Evolutionary conservation across 179 eudicot species (phyloP).

Genomic region (Beta corolliflora): DNA sequence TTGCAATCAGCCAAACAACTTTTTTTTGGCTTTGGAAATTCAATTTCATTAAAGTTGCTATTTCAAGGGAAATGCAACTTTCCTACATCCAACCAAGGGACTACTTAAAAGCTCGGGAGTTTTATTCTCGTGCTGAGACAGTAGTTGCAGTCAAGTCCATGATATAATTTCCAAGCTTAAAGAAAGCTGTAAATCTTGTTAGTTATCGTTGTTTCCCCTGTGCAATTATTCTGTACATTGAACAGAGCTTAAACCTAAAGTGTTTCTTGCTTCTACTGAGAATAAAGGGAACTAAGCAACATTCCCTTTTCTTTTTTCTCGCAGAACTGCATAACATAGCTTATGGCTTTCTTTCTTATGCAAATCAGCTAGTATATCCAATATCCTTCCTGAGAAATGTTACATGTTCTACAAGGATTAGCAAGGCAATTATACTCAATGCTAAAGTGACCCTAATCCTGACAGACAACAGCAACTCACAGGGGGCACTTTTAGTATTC

Average conservation of each 20-base stretch:
- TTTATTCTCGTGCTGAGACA: no score
- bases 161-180: no score
- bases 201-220: no score
- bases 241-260: not conserved
- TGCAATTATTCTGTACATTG: no score
- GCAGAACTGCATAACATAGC: not conserved
- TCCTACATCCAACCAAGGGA: no score
- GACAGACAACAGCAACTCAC: not conserved
- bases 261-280: not conserved
- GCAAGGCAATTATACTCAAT: not conserved
- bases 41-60: no score
- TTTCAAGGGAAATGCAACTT: no score
- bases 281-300: not conserved
- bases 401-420: constrained; percentile 2
- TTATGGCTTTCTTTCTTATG: not conserved
- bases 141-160: no score
- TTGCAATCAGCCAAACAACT: no score
- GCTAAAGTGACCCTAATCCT: constrained; percentile 3
- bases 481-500: not conserved
- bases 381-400: not conserved
- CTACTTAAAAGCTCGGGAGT: no score
- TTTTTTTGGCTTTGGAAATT: no score
- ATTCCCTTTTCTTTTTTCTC: not conserved
- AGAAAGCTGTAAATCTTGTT: no score
- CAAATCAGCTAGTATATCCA: constrained; percentile 1